Conservation (phyloP, 352 stramenopile species). For the Globisporangium yorkense region DNA sequence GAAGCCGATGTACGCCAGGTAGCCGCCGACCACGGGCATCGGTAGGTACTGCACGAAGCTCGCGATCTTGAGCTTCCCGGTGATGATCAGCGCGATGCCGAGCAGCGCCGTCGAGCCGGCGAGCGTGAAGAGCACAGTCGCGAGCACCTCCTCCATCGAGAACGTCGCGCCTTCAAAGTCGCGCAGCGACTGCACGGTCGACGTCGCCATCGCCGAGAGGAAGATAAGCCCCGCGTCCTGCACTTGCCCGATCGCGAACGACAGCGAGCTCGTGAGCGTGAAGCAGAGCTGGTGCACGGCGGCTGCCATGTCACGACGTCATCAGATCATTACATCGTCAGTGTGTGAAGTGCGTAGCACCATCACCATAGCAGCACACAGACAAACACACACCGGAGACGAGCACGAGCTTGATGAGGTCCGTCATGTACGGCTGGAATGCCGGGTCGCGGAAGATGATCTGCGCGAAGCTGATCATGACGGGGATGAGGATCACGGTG, state of each 20-base stretch:
- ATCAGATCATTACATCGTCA: background rate
- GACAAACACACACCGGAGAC: conserved; percentile 32
- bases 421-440: conserved; percentile 88
- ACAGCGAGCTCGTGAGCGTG: conserved; percentile 87
- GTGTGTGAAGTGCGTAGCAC: no score
- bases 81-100: conserved; percentile 91
- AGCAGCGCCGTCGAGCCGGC: conserved; percentile 89
- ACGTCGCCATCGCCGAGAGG: conserved; percentile 92
- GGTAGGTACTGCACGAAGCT: conserved; percentile 97
- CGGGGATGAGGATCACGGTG: conserved; percentile 91
- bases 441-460: conserved; percentile 95
- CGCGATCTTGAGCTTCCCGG: conserved; percentile 93
- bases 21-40: conserved; percentile 96
- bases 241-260: conserved; percentile 97
- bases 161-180: conserved; percentile 51
- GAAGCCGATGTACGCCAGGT: conserved; percentile 97
- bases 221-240: conserved; percentile 99
- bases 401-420: conserved; percentile 94
- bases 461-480: conserved; percentile 90
- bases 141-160: conserved; percentile 80
- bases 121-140: conserved; percentile 94
- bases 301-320: conserved; percentile 12
- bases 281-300: conserved; percentile 83
- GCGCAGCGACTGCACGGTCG: conserved; percentile 78
- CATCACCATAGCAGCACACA: no score